A percentile compares a stretch with the other conserved stretches of the same genome.
These are phyloP conservation scores for Kuraishia piskuri DNA, from an alignment of 805 yeast species.

Conservation along the genomic window DNA sequence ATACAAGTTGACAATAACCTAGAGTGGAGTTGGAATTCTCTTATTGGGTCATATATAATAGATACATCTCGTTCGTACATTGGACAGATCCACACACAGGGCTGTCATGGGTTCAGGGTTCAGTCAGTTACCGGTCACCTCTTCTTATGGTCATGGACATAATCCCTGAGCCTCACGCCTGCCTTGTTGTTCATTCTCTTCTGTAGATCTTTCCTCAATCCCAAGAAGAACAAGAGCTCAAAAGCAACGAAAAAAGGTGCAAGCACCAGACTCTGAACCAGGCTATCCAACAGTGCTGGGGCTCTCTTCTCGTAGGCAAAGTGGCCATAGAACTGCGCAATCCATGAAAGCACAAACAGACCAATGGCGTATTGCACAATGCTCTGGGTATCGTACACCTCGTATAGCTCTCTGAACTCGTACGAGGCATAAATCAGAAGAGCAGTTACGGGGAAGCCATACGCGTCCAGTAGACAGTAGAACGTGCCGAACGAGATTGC, in stretches of 20 bases:
- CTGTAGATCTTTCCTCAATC: slow-evolving; percentile 45
- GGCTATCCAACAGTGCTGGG: slow-evolving; percentile 81
- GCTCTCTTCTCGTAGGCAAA: slow-evolving; percentile 71
- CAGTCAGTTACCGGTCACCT: neutral
- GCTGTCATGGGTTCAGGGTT: too few relatives aligned
- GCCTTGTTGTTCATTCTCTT: slow-evolving; percentile 40
- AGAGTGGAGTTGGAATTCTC: too few relatives aligned
- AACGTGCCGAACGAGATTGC: slow-evolving; percentile 44
- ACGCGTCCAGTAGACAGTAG: slow-evolving; percentile 49
- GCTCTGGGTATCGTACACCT: slow-evolving; percentile 10
- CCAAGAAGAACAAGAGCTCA: slow-evolving; percentile 66
- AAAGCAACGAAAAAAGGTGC: slow-evolving; percentile 88
- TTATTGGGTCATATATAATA: too few relatives aligned
- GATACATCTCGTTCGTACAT: neutral
- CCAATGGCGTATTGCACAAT: slow-evolving; percentile 22
- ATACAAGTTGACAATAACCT: too few relatives aligned
- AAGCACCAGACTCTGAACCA: slow-evolving; percentile 75
- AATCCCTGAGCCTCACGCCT: slow-evolving; percentile 28
- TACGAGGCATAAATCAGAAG: slow-evolving; percentile 22
- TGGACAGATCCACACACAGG: too few relatives aligned
- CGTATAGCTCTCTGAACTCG: slow-evolving; percentile 11
- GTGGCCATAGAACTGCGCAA: slow-evolving; percentile 83
- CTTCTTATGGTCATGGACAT: slow-evolving; percentile 2
- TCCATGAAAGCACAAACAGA: slow-evolving; percentile 58
- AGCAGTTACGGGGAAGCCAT: slow-evolving; percentile 36